A percentile compares a stretch with the other conserved stretches of the same genome.
Conservation (phyloP, 441 rosid genomes). For the Erodium moschatum region DNA sequence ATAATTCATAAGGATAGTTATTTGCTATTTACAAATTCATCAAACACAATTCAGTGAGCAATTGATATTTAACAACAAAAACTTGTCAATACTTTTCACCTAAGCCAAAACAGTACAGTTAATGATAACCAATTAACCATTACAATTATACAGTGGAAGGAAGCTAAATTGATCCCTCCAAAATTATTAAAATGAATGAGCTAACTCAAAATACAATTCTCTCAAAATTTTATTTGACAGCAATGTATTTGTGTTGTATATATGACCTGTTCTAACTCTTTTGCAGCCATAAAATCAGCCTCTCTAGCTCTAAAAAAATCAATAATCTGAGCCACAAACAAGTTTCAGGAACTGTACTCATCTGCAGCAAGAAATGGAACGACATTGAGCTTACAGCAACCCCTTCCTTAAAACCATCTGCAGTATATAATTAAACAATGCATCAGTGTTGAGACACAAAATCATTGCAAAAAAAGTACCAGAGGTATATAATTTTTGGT, state of each 20-base stretch:
- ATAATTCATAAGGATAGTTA: too few relatives aligned
- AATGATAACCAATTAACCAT: too few relatives aligned
- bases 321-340: conserved; percentile 2
- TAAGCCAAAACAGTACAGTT: conserved; percentile 7
- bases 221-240: conserved; percentile 12
- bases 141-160: neutral
- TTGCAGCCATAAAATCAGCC: conserved; percentile 9
- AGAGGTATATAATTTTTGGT: neutral
- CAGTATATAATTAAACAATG: neutral
- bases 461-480: neutral
- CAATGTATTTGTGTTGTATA: conserved; percentile 14
- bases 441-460: neutral
- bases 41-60: neutral
- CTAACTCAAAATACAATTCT: conserved; percentile 5
- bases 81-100: neutral
- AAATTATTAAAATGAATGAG: conserved; percentile 19
- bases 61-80: neutral
- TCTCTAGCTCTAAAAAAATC: neutral
- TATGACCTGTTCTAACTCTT: conserved; percentile 16
- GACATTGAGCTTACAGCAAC: conserved; percentile 5
- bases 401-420: conserved; percentile 8
- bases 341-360: conserved; percentile 8
- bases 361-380: conserved; percentile 7
- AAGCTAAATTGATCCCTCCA: conserved; percentile 9
- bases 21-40: neutral